A percentile compares a stretch with the other conserved stretches of the same genome.
These are phyloP conservation scores for Kwoniella mangroviensis DNA, from an alignment of 768 basidiomycete genomes.

Conservation along the genomic window DNA sequence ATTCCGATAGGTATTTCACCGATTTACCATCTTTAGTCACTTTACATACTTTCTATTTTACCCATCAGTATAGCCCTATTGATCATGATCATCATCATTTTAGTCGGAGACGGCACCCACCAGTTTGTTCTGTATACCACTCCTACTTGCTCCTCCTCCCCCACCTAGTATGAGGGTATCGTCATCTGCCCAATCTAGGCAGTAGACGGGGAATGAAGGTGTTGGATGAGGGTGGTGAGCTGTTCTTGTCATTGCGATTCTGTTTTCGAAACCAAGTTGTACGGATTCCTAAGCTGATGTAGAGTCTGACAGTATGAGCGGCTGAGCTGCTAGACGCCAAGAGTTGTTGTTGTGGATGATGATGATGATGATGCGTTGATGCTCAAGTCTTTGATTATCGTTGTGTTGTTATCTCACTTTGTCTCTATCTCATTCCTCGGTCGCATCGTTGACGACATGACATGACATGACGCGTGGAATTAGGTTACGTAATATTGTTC, in stretches of 20 bases:
- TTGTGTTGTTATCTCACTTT: neutral
- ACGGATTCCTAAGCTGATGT: neutral
- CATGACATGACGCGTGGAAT: constrained; percentile 9
- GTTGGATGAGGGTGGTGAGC: constrained; percentile 78
- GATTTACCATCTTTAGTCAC: constrained; percentile 51
- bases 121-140: constrained; percentile 92
- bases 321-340: no score
- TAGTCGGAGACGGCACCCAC: constrained; percentile 61
- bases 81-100: neutral
- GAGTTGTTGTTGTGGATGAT: no score
- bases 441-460: neutral
- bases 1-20: constrained; percentile 61
- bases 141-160: constrained; percentile 84
- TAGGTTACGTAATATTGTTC: neutral
- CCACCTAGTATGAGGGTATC: constrained; percentile 74
- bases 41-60: constrained; percentile 51
- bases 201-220: constrained; percentile 84
- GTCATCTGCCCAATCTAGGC: constrained; percentile 76
- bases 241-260: constrained; percentile 68
- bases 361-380: no score
- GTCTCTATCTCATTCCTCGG: constrained; percentile 1
- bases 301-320: neutral
- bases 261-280: constrained; percentile 3
- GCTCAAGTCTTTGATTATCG: neutral
- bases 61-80: neutral